A percentile compares a stretch with the other conserved stretches of the same genome.
Conservation (phyloP, 495 filamentous ascomycete species). For the Penicillium cinerascens region DNA sequence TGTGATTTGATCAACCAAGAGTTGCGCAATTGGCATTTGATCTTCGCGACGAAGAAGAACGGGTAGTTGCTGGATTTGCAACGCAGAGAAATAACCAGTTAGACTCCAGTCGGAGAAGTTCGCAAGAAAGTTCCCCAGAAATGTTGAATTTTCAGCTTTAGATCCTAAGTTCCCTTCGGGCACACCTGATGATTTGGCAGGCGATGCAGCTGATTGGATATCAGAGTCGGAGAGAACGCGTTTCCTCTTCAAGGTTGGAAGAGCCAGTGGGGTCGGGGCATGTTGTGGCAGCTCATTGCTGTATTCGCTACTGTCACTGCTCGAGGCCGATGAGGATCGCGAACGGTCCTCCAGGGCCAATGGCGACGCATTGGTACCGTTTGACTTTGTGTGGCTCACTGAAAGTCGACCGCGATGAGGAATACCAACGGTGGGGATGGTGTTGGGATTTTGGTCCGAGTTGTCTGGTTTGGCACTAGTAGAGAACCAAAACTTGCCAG, state of each 20-base stretch:
- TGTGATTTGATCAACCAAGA: slow-evolving; percentile 47
- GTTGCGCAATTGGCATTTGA: slow-evolving; percentile 44
- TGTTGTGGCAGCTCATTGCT: slow-evolving; percentile 29
- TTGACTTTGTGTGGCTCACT: slow-evolving; percentile 2
- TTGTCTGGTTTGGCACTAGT: slow-evolving; percentile 4
- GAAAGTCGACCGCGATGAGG: slow-evolving; percentile 24
- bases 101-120: slow-evolving; percentile 46
- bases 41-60: slow-evolving; percentile 35
- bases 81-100: slow-evolving; percentile 40
- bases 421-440: slow-evolving; percentile 44
- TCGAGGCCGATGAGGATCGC: slow-evolving; percentile 26
- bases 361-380: slow-evolving; percentile 9
- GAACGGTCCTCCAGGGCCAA: background rate
- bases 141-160: slow-evolving; percentile 34
- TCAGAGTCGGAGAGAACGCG: slow-evolving; percentile 37
- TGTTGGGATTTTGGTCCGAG: slow-evolving; percentile 9
- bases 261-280: slow-evolving; percentile 14
- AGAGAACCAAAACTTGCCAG: slow-evolving; percentile 50
- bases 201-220: slow-evolving; percentile 28
- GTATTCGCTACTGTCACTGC: slow-evolving; percentile 31
- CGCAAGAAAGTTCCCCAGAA: slow-evolving; percentile 44
- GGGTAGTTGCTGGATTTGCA: slow-evolving; percentile 31
- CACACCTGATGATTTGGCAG: slow-evolving; percentile 23
- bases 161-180: slow-evolving; percentile 15
- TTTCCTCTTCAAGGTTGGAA: slow-evolving; percentile 39